Percentiles rank a stretch among this genome's conserved stretches.
Evolutionary conservation across 129 eudicot genomes (phyloP).

Genomic region (Escallonia rubra): DNA sequence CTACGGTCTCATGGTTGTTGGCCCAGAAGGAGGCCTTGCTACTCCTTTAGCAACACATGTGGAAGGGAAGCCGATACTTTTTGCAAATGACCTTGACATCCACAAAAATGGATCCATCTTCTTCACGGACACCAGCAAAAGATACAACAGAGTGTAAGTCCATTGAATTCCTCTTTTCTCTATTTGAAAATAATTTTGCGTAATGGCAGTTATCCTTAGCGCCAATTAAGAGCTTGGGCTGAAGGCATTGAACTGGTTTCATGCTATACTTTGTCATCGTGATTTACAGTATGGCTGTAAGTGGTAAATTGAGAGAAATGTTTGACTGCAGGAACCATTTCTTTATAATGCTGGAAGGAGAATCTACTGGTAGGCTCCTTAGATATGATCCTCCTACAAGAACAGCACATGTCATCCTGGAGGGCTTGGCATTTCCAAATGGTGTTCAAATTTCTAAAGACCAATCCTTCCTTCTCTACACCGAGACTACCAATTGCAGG

Average conservation of each 20-base stretch:
- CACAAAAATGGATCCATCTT: constrained; percentile 90
- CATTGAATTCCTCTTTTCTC: too few species aligned
- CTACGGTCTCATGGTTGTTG: constrained; percentile 77
- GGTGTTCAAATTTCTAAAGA: constrained; percentile 87
- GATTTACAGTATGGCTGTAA: too few species aligned
- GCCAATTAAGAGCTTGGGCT: too few species aligned
- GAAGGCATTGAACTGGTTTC: too few species aligned
- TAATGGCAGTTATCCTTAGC: too few species aligned
- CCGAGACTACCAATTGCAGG: constrained; percentile 98
- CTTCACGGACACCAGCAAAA: constrained; percentile 90
- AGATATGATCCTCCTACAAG: constrained; percentile 86
- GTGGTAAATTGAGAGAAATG: too few species aligned
- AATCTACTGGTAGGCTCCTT: constrained; percentile 79
- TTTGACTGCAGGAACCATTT: constrained; percentile 84
- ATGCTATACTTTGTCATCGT: too few species aligned
- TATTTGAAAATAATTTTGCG: too few species aligned
- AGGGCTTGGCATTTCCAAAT: constrained; percentile 91
- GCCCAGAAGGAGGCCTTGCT: constrained; percentile 84
- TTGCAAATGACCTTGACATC: constrained; percentile 93
- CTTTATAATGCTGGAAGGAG: constrained; percentile 90
- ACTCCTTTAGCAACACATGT: constrained; percentile 67
- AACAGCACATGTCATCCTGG: constrained; percentile 71
- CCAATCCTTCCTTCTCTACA: constrained; percentile 69
- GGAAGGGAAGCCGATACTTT: constrained; percentile 66
- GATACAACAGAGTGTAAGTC: constrained; percentile 92